A percentile compares a stretch with the other conserved stretches of the same genome.
Evolutionary conservation across 257 asterid species (phyloP).

Genomic region (Vinca minor): DNA sequence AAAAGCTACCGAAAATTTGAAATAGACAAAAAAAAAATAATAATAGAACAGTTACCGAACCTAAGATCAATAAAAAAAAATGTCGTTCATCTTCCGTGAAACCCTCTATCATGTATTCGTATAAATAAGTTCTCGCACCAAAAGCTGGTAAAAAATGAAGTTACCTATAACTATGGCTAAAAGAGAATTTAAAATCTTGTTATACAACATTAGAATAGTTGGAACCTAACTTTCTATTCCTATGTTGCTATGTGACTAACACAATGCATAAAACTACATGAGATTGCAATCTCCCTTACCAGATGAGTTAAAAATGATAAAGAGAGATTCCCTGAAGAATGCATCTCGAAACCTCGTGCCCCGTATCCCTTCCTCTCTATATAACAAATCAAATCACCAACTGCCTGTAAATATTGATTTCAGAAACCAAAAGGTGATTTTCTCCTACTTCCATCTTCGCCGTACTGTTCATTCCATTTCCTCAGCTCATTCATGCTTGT

Average conservation of each 20-base stretch:
- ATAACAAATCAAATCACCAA: not conserved
- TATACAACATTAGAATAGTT: not conserved
- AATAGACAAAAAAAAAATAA: no score
- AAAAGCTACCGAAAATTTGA: no score
- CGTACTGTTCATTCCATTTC: conserved; percentile 96
- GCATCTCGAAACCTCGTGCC: not conserved
- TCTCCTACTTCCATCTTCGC: conserved; percentile 94
- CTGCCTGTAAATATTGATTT: conserved; percentile 3
- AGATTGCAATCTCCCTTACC: not conserved
- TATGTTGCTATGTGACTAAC: not conserved
- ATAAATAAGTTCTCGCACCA: not conserved
- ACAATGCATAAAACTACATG: not conserved
- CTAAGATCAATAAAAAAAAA: no score
- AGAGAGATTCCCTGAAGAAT: not conserved
- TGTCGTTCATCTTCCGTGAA: not conserved
- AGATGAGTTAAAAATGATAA: not conserved
- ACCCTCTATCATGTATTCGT: not conserved
- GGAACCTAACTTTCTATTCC: not conserved
- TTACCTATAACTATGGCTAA: not conserved
- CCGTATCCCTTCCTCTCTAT: not conserved
- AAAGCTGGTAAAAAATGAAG: not conserved
- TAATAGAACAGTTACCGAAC: no score
- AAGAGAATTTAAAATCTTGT: not conserved
- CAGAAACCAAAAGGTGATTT: conserved; percentile 89
- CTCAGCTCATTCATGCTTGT: conserved; percentile 87